These are phyloP conservation scores for Septoria petroselini DNA, from an alignment of 2,329 filamentous ascomycete species.

Conservation along the genomic window DNA sequence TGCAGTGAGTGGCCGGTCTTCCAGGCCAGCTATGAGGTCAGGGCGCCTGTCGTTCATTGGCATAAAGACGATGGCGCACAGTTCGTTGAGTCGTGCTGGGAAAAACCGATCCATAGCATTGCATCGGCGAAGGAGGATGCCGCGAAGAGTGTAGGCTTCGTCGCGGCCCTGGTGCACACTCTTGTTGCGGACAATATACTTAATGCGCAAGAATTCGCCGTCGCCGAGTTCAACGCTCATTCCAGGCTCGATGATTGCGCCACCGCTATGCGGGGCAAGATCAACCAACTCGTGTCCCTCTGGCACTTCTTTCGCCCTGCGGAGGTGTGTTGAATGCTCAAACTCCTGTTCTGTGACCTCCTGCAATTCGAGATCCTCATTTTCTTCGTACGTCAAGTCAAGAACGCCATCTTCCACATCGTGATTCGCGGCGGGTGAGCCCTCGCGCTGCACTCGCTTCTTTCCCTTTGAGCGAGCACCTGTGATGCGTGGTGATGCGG, in stretches of 20 bases:
- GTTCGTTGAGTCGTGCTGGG: conserved; percentile 43
- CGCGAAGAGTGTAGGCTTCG: conserved; percentile 34
- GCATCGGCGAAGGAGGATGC: conserved; percentile 39
- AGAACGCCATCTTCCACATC: too few relatives aligned
- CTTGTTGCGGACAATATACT: conserved; percentile 33
- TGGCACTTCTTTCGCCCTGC: background rate
- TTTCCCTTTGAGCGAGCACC: background rate
- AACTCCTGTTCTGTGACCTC: background rate
- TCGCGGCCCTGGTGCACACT: background rate
- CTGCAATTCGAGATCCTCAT: background rate
- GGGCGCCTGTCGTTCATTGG: background rate
- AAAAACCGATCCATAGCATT: conserved; percentile 39
- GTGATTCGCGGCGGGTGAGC: background rate
- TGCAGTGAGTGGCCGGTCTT: conserved; percentile 21
- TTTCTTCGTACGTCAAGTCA: background rate
- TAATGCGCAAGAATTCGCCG: conserved; percentile 43
- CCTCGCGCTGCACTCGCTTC: background rate
- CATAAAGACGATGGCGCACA: conserved; percentile 42
- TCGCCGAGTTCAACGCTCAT: conserved; percentile 36
- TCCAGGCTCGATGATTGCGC: background rate
- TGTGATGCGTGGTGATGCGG: background rate
- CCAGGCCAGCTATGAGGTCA: conserved; percentile 9
- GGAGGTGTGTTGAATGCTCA: background rate
- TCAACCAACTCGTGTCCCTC: background rate
- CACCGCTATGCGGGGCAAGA: background rate